Base-by-base conservation (phyloP, 2,329 filamentous ascomycete species). In the Curvularia eragrostidis region DNA sequence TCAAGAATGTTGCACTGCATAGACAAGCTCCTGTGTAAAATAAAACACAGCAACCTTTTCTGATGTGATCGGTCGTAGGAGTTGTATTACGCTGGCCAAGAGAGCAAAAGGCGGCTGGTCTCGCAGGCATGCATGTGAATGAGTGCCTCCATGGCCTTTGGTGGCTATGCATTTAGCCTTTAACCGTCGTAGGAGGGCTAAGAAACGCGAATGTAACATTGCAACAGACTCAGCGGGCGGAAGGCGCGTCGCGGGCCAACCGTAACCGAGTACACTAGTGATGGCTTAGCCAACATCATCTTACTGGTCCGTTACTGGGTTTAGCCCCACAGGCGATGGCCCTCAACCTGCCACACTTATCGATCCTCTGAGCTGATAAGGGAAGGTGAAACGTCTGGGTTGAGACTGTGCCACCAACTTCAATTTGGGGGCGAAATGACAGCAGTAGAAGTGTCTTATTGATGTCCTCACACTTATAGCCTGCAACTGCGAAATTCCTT, bases 241-340 rank as follows among this genome's bases (percentile, higher is more conserved):
- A 28, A 26, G 42, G 42, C 42, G 42, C 34, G 34, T 38, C 24
- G 32, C 18, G 48, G 34, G 32, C 48, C 48, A 49, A 50, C n/a
- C 47, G 34, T 41, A 49, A 39, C 21, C 23, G 34, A 49, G 24
- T 41, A 21, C 18, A 19, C 15, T 41, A 50, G 23, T 23, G 48
- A 41, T 41, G 23, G 24, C 21, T 50, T 23, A 5, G 12, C 15
- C n/a, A 41, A n/a, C 34, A 39, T 41, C 48, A 41, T 50, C 21
- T 41, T 12, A 50, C 18, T 50, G 23, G 48, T 41, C 13, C 48
- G 23, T 26, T 30, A 50, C 13, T 18, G 41, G 34, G 21, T 28
- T 39, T 10, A 24, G 32, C 34, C 48, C 23, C 48, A 12, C 48
- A 41, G n/a, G 48, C 12, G 15, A 39, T 19, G 48, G 48, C 48